Evolutionary conservation across 2,329 filamentous ascomycete genomes (phyloP), one percentile per base, ranked within the genome.

Genomic region (Aspergillus sergii): DNA sequence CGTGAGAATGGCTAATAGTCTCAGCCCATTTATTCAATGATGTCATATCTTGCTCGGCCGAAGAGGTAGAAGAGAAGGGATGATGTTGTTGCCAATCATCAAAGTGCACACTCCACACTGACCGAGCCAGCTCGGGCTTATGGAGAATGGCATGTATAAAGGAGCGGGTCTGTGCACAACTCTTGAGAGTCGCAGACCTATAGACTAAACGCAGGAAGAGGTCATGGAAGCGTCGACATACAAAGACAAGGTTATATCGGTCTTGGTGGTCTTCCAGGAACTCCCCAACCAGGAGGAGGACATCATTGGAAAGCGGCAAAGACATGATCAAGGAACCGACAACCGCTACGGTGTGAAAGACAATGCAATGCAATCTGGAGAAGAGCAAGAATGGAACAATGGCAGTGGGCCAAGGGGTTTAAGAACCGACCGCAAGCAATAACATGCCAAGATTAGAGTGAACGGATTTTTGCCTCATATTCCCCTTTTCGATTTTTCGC

Each of bases 241-340:
- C 69, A 46, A 73, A 70, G 14, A 72, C 53, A 12, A 74, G 66
- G 32, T 70, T 72, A 55, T 69, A 71, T 21, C 73, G 66, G 23
- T 75, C 72, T 50, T 48, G 23, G 23, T 68, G 69, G n/a, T 65
- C 57, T 43, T 75, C 66, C 28, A 74, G 50, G 3, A 66, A 68
- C 43, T 75, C 72, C 51, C 72, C 73, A 28, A 74, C 59, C 32
- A 74, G 58, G n/a, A 72, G 63, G 23, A 75, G 65, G 51, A 78
- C 67, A 60, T 76, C 74, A 65, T 72, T 72, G 26, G 75, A 64
- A 28, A 72, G 57, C 21, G 48, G 36, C 43, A 66, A 68, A 10
- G 69, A 64, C 70, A 74, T 74, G 12, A 58, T 67, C n/a, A 41
- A 21, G 61, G 63, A 48, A 51, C 28, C 48, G 10, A 21, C 48